These are phyloP conservation scores for Fusarium brachygibbosum DNA, from an alignment of 2,329 filamentous ascomycete genomes.

Conservation along the genomic window DNA sequence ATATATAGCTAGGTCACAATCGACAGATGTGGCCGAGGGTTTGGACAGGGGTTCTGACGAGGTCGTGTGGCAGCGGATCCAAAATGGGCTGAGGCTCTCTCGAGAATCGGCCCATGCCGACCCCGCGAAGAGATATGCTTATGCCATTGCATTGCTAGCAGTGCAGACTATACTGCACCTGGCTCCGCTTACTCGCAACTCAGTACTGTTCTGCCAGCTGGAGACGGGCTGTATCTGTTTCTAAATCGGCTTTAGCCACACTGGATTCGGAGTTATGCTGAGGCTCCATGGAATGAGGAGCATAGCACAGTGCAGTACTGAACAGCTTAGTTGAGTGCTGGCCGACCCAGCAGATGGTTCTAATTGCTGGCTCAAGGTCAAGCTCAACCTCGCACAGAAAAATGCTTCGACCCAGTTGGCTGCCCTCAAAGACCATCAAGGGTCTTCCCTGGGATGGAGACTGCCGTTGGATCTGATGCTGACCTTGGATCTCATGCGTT, in stretches of 20 bases:
- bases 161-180: conserved; percentile 5
- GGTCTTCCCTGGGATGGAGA: conserved; percentile 31
- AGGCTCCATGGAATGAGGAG: conserved; percentile 18
- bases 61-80: conserved; percentile 53
- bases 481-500: conserved; percentile 32
- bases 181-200: conserved; percentile 2
- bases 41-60: conserved; percentile 52
- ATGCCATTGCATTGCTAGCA: conserved; percentile 40
- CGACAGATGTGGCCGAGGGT: conserved; percentile 50
- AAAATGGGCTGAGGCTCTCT: conserved; percentile 55
- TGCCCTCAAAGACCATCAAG: conserved; percentile 8
- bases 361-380: conserved; percentile 1
- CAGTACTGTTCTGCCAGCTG: conserved; percentile 1
- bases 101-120: conserved; percentile 55
- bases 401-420: background rate
- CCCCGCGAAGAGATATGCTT: conserved; percentile 51
- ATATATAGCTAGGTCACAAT: conserved; percentile 52
- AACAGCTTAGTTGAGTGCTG: background rate
- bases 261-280: conserved; percentile 30
- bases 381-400: conserved; percentile 24
- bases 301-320: background rate
- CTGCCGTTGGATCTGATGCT: conserved; percentile 31
- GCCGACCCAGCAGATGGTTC: no score
- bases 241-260: conserved; percentile 32
- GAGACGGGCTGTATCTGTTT: conserved; percentile 16